These are phyloP conservation scores for Chloris gayana DNA, from an alignment of 176 grass and related monocot genomes.

Conservation along the genomic window DNA sequence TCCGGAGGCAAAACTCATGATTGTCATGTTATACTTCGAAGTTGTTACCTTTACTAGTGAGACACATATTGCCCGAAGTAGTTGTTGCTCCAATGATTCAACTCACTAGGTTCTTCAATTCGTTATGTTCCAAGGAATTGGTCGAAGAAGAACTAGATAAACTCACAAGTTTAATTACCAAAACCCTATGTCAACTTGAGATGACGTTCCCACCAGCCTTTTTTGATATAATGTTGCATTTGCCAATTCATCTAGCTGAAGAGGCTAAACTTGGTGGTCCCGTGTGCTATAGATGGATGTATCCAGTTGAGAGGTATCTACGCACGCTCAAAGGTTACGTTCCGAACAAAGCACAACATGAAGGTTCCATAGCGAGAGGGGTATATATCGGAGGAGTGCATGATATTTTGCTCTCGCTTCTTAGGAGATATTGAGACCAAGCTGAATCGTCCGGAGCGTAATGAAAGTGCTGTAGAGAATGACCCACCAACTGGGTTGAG, in stretches of 20 bases:
- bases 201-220: neutral
- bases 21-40: too few relatives aligned
- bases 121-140: neutral
- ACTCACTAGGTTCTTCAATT: neutral
- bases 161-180: neutral
- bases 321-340: neutral
- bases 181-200: neutral
- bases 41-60: neutral
- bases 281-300: constrained; percentile 1
- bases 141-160: too few relatives aligned
- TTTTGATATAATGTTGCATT: neutral
- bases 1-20: constrained; percentile 10
- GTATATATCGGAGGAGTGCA: too few relatives aligned
- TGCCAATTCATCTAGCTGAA: neutral
- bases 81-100: neutral
- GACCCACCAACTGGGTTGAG: too few relatives aligned
- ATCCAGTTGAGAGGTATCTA: neutral
- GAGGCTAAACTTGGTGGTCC: neutral
- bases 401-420: too few relatives aligned
- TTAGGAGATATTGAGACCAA: too few relatives aligned
- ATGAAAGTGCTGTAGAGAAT: too few relatives aligned
- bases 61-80: neutral
- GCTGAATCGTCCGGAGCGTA: too few relatives aligned
- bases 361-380: too few relatives aligned
- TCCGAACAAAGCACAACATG: too few relatives aligned